Base-by-base conservation (phyloP, 129 eudicot genomes). In the Kitagawia praeruptora region DNA sequence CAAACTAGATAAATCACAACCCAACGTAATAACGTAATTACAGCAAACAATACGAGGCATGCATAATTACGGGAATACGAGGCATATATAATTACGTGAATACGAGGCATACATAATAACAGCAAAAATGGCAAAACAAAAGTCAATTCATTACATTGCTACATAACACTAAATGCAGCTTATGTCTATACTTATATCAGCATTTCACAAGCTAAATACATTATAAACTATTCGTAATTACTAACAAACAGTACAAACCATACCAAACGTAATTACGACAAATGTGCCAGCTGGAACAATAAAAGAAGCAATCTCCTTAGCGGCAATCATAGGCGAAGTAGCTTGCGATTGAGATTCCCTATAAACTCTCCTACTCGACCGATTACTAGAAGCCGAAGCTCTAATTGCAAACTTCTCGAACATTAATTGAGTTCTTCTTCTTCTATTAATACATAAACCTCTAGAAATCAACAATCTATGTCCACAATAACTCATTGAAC, bases 221-320 rank as follows among this genome's bases (percentile, higher is more conserved):
- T n/a, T 10, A 73, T 7, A 21, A 42, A 73, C 28, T 0, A 4
- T 3, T 4, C 4, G 44, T 69, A 9, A 58, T 8, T 39, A 56
- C 10, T 72, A 61, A 25, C 3, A 77, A 79, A 48, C 31, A 34
- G 72, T n/a, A 78, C 38, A 77, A 86, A 15, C 78, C 66, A 85
- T 90, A 95, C 98, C 97, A 70, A 92, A 90, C 75, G 94, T 81
- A 41, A 83, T 89, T 44, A 86, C 90, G 31, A 92, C 71, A 58
- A 95, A 86, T 16, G 93, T 86, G 61, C 96, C 98, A 45, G 88
- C 90, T 31, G 98, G 97, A 56, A 87, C 79, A 51, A 89, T 81
- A 83, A 70, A 79, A 4, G 97, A 83, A 70, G 89, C 87, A 87
- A 88, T 81, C 74, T 87, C 91, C 82, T 88, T 87, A 19, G 28